phyloP scores from a whole-genome alignment of 192 early-diverging fungal species.

The Backusella sp. region DNA sequence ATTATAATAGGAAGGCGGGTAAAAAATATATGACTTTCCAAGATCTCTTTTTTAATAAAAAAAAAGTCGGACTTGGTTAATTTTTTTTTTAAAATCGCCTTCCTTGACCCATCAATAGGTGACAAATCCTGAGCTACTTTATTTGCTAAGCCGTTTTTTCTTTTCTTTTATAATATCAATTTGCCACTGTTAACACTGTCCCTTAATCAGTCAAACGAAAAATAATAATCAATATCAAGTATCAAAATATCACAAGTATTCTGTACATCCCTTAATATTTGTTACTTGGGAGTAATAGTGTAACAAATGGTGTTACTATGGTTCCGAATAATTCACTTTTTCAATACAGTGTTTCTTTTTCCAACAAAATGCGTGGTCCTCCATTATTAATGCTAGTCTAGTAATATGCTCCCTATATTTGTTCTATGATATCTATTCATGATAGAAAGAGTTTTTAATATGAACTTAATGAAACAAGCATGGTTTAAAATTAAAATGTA shows the following conservation, averaged over 20 bases:
- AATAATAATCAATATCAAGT: background rate
- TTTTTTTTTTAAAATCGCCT: background rate
- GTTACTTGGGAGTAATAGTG: background rate
- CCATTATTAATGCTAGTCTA: too few species aligned
- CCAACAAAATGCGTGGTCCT: too few species aligned
- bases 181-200: background rate
- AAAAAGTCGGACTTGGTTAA: background rate
- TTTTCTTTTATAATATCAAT: background rate
- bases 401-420: too few species aligned
- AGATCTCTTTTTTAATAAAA: slow-evolving; percentile 1
- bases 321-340: background rate
- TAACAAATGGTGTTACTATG: background rate
- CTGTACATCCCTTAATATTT: background rate
- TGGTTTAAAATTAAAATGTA: background rate
- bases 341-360: too few species aligned
- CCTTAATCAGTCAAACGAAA: background rate
- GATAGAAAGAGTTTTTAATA: background rate
- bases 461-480: background rate
- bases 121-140: background rate
- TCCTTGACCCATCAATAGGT: background rate
- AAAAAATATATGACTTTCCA: background rate
- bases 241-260: background rate
- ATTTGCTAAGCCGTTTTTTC: background rate
- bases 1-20: background rate
- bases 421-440: too few species aligned